These are phyloP conservation scores for Raphanus hybrid DNA, from an alignment of 441 rosid genomes.

Conservation along the genomic window DNA sequence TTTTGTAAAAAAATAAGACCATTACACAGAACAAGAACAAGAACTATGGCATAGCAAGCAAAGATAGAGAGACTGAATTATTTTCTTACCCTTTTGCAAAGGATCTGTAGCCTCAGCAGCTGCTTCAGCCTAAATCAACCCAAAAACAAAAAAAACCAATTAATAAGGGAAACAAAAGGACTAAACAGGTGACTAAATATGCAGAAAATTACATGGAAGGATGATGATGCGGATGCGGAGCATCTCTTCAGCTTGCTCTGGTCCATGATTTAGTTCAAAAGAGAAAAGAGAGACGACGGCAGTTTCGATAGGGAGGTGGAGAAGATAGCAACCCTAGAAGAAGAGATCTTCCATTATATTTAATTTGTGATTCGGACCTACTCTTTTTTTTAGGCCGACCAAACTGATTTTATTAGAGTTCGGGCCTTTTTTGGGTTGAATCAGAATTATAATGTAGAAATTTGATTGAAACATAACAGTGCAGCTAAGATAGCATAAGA, in stretches of 20 bases:
- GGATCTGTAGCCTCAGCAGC: neutral
- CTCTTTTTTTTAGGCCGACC: too few relatives aligned
- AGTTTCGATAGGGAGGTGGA: too few relatives aligned
- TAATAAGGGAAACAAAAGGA: too few relatives aligned
- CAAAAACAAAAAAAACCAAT: too few relatives aligned
- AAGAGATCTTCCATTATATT: neutral
- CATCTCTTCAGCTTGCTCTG: neutral
- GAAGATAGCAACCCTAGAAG: neutral
- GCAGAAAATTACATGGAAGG: too few relatives aligned
- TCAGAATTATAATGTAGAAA: too few relatives aligned
- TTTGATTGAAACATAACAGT: too few relatives aligned
- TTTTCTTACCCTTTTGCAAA: neutral
- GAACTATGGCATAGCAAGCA: too few relatives aligned
- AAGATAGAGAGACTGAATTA: neutral
- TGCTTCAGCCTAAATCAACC: neutral
- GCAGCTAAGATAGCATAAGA: too few relatives aligned
- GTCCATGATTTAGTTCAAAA: neutral
- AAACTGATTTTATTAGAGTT: too few relatives aligned
- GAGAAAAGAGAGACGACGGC: neutral
- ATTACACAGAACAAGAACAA: neutral
- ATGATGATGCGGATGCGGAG: neutral
- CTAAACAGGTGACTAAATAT: too few relatives aligned
- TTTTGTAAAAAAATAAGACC: neutral
- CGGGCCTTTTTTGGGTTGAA: neutral
- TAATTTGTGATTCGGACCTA: too few relatives aligned